phyloP scores from a whole-genome alignment of 202 grass and related monocot genomes.

The Panicum virgatum region DNA sequence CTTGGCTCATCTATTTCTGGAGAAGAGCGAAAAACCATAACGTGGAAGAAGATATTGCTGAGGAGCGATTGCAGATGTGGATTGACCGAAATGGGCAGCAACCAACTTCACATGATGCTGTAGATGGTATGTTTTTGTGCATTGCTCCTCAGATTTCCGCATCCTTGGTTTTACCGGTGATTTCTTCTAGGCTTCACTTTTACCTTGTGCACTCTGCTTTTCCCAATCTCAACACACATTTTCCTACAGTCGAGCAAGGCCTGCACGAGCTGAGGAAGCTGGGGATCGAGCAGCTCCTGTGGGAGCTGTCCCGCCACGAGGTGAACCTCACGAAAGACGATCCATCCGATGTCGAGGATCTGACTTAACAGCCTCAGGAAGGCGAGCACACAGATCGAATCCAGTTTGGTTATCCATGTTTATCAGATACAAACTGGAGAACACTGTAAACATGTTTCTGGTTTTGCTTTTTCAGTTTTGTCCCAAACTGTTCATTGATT shows the following conservation, averaged over 20 bases:
- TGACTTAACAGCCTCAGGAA: conserved; percentile 32
- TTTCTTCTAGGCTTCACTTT: background rate
- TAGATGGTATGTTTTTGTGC: conserved; percentile 63
- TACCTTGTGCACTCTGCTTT: background rate
- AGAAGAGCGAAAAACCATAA: conserved; percentile 74
- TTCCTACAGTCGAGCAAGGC: conserved; percentile 66
- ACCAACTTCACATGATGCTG: conserved; percentile 82
- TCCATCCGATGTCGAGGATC: conserved; percentile 41
- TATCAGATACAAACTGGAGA: conserved; percentile 16
- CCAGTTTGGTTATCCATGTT: background rate
- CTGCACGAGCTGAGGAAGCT: conserved; percentile 73
- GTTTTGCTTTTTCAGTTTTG: conserved; percentile 30
- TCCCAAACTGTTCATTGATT: conserved; percentile 23
- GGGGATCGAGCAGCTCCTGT: conserved; percentile 76
- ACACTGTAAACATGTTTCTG: conserved; percentile 33
- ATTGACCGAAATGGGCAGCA: conserved; percentile 55
- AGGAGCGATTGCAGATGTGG: conserved; percentile 82
- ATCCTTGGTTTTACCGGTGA: background rate
- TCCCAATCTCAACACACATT: conserved; percentile 19
- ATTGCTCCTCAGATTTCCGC: background rate
- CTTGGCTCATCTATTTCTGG: conserved; percentile 94
- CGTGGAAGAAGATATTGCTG: conserved; percentile 86
- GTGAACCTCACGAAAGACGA: conserved; percentile 26
- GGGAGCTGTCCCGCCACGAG: conserved; percentile 81
- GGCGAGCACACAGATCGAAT: background rate